These are phyloP conservation scores for Picea glauca DNA, from an alignment of 75 land plant species.

Conservation along the genomic window DNA sequence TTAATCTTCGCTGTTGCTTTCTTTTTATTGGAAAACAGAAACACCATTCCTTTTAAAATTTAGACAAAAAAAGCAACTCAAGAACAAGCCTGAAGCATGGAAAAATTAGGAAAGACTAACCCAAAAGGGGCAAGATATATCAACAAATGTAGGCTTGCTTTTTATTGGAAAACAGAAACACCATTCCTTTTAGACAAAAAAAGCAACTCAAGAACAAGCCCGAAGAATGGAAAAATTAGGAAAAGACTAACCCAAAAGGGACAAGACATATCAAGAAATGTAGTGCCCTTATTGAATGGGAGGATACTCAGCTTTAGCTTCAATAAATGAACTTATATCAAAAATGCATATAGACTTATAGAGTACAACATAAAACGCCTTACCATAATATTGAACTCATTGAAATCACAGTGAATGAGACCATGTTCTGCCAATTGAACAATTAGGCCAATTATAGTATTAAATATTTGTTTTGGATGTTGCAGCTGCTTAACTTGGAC, in stretches of 20 bases:
- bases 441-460: conserved; percentile 77
- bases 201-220: neutral
- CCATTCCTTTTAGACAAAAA: neutral
- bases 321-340: neutral
- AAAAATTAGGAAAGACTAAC: neutral
- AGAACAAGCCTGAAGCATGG: neutral
- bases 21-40: too few relatives aligned
- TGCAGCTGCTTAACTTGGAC: conserved; percentile 90
- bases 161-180: too few relatives aligned
- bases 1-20: neutral
- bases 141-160: too few relatives aligned
- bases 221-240: neutral
- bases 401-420: conserved; percentile 97
- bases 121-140: neutral
- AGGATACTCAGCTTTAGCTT: neutral
- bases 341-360: neutral
- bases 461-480: conserved; percentile 74
- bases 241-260: neutral
- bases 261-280: neutral
- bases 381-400: conserved; percentile 99
- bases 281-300: neutral
- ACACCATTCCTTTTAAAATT: too few relatives aligned
- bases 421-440: conserved; percentile 95
- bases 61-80: neutral
- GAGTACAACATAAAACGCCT: conserved; percentile 4